Evolutionary conservation across 495 filamentous ascomycete genomes (phyloP).

Genomic region (Darksidea phi): DNA sequence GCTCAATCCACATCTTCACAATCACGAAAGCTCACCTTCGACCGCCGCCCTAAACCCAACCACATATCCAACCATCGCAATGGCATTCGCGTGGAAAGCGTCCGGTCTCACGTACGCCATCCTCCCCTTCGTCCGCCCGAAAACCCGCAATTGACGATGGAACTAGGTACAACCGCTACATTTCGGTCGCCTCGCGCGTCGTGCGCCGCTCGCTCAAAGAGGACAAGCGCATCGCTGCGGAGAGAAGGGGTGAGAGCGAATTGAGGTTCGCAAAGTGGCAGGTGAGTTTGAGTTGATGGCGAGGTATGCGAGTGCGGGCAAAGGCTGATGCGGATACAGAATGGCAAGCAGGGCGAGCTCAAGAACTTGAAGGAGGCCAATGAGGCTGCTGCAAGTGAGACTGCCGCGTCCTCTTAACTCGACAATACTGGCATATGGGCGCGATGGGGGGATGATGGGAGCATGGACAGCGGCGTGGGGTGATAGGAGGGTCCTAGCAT

Average conservation of each 20-base stretch:
- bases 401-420: conserved; percentile 33
- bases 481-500: background rate
- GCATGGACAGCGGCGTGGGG: conserved; percentile 1
- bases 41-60: conserved; percentile 19
- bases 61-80: conserved; percentile 60
- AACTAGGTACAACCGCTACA: conserved; percentile 78
- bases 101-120: conserved; percentile 85
- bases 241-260: conserved; percentile 87
- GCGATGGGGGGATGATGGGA: background rate
- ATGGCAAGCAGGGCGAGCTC: conserved; percentile 91
- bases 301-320: conserved; percentile 22
- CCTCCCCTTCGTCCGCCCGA: conserved; percentile 9
- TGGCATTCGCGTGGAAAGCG: conserved; percentile 98
- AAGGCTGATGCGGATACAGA: conserved; percentile 52
- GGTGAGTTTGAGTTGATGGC: conserved; percentile 59
- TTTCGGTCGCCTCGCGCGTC: conserved; percentile 71
- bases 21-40: conserved; percentile 38
- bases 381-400: conserved; percentile 57
- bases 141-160: conserved; percentile 10
- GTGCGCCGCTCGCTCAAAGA: conserved; percentile 95
- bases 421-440: background rate
- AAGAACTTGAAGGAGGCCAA: conserved; percentile 75
- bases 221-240: conserved; percentile 75
- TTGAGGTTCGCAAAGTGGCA: conserved; percentile 94
- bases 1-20: conserved; percentile 6